Conservation (phyloP, 176 grass and related monocot species). For the Oryza officinalis region DNA sequence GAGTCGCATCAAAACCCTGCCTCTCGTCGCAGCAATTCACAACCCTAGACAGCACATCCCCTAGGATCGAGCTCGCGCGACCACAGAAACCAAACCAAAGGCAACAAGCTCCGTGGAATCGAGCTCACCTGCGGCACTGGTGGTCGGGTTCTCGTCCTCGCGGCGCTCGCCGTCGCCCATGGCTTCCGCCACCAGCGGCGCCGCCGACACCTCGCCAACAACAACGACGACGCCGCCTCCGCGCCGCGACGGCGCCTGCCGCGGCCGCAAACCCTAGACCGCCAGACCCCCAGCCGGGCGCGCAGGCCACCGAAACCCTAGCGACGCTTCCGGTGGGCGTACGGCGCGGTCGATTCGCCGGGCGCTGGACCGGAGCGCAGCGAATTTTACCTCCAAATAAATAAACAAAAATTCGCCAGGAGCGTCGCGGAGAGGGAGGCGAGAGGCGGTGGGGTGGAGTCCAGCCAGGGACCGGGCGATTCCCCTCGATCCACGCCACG, state of each 20-base stretch:
- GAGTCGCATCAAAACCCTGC: not conserved
- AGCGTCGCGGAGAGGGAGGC: not conserved
- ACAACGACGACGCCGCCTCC: not conserved
- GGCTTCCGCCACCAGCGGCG: not conserved
- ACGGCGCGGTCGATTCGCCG: not conserved
- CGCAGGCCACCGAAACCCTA: not conserved
- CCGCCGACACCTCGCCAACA: not conserved
- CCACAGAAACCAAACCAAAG: constrained; percentile 23
- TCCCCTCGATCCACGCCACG: constrained; percentile 5
- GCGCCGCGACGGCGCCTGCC: constrained; percentile 15
- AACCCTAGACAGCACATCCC: constrained; percentile 12
- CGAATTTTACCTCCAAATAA: not conserved
- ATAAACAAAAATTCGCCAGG: not conserved
- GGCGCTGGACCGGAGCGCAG: not conserved
- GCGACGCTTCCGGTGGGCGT: not conserved
- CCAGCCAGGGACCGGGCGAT: not conserved
- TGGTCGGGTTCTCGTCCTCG: constrained; percentile 39
- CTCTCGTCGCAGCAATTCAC: not conserved
- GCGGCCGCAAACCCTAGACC: constrained; percentile 40
- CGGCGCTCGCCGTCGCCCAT: constrained; percentile 50
- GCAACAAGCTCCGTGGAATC: not conserved
- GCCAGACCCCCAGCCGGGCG: not conserved
- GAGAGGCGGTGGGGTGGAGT: not conserved
- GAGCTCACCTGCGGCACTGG: constrained; percentile 47
- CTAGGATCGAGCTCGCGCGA: not conserved